Conservation (phyloP, 2,329 filamentous ascomycete species). For the Trichoderma polysporum region DNA sequence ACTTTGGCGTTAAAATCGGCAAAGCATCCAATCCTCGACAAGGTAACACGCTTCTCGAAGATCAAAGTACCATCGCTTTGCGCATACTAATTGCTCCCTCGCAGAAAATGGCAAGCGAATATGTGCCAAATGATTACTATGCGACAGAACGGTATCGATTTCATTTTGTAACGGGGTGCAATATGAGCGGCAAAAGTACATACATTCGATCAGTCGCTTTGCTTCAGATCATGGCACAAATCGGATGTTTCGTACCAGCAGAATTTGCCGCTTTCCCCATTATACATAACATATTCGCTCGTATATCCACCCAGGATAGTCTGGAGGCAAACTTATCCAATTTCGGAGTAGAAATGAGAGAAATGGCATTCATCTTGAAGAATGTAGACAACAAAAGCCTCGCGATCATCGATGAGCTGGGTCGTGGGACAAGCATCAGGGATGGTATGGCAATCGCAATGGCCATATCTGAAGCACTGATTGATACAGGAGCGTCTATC, state of each 20-base stretch:
- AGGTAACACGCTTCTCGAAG: conserved; percentile 37
- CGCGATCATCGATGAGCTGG: conserved; percentile 87
- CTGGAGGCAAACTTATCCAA: conserved; percentile 91
- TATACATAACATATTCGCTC: conserved; percentile 79
- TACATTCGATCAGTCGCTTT: conserved; percentile 86
- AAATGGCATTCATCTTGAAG: conserved; percentile 86
- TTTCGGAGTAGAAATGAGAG: conserved; percentile 92
- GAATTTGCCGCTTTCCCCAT: conserved; percentile 80
- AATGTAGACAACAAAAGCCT: conserved; percentile 77
- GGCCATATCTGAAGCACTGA: conserved; percentile 82
- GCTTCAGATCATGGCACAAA: conserved; percentile 88
- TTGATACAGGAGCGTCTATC: conserved; percentile 74
- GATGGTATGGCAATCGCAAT: conserved; percentile 89
- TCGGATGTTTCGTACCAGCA: conserved; percentile 87
- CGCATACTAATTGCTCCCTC: background rate
- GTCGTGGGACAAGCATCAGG: conserved; percentile 82
- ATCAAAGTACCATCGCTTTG: background rate
- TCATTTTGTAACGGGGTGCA: conserved; percentile 92
- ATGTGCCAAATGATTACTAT: conserved; percentile 88
- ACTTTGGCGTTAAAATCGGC: conserved; percentile 71
- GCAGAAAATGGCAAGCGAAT: conserved; percentile 63
- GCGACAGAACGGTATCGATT: conserved; percentile 77
- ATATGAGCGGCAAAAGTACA: conserved; percentile 97
- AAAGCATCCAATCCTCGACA: conserved; percentile 77
- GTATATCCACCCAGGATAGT: conserved; percentile 82